A percentile compares a stretch with the other conserved stretches of the same genome.
Evolutionary conservation across 139 green algal genomes (phyloP).

Genomic region (Tetradesmus lagerheimii): DNA sequence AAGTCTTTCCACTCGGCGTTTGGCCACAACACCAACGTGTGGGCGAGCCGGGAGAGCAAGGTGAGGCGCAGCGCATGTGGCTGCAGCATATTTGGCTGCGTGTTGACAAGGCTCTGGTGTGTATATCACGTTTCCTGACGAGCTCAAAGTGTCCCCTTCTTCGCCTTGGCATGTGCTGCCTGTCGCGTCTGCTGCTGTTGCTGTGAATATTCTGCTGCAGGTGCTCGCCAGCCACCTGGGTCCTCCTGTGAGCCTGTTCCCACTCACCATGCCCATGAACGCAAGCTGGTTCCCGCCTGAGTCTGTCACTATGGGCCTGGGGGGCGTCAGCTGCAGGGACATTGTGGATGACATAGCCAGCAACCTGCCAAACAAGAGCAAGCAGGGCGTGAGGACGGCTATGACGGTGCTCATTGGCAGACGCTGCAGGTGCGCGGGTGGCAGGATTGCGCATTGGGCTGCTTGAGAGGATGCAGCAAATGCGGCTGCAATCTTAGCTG

Average conservation of each 20-base stretch:
- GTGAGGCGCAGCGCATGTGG: not conserved
- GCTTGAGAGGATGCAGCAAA: too few relatives aligned
- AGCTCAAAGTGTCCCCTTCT: too few relatives aligned
- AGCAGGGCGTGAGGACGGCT: not conserved
- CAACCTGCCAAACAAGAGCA: not conserved
- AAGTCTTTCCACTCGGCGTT: conserved; percentile 68
- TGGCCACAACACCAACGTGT: conserved; percentile 83
- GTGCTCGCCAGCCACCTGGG: not conserved
- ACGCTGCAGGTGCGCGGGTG: conserved; percentile 13
- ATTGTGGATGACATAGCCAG: not conserved
- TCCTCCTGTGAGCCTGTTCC: not conserved
- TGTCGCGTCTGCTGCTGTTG: not conserved
- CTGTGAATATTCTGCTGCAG: not conserved
- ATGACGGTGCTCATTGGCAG: conserved; percentile 35
- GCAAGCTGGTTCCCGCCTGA: conserved; percentile 26
- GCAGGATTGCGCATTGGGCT: too few relatives aligned
- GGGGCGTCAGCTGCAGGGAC: not conserved
- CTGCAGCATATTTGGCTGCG: too few relatives aligned
- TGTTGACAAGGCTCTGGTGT: too few relatives aligned
- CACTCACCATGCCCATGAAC: conserved; percentile 16
- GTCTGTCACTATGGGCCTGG: not conserved
- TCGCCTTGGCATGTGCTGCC: not conserved
- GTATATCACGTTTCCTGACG: too few relatives aligned
- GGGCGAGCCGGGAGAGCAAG: conserved; percentile 44
- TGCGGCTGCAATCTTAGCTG: too few relatives aligned